These are phyloP conservation scores for Whalleya microplaca DNA, from an alignment of 2,329 filamentous ascomycete genomes.

Conservation along the genomic window DNA sequence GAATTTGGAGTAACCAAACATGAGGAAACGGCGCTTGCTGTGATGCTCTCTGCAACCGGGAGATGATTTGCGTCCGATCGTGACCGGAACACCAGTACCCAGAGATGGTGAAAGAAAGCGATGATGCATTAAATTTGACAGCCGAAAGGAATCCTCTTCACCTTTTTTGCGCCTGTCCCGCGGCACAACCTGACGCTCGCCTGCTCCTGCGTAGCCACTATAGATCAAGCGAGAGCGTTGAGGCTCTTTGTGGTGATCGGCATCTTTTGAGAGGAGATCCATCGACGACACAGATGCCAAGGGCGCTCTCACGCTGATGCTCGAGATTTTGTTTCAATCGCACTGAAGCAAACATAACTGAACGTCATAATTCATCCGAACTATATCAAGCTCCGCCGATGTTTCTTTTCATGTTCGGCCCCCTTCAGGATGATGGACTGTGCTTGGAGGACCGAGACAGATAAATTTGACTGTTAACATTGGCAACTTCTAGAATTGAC, in stretches of 20 bases:
- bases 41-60: conserved; percentile 11
- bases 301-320: conserved; percentile 4
- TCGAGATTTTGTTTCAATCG: conserved; percentile 14
- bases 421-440: conserved; percentile 8
- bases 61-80: conserved; percentile 13
- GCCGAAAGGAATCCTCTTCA: not conserved
- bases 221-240: not conserved
- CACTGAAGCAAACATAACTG: not conserved
- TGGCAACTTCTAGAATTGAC: conserved; percentile 21
- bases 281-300: conserved; percentile 2
- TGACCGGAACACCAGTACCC: not conserved
- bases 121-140: not conserved
- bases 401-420: conserved; percentile 23
- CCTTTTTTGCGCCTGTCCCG: not conserved
- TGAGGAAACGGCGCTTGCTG: conserved; percentile 15
- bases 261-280: conserved; percentile 3
- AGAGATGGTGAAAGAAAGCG: conserved; percentile 1
- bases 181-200: not conserved
- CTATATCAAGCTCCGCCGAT: conserved; percentile 7
- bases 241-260: not conserved
- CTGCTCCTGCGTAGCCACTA: not conserved
- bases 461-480: not conserved
- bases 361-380: conserved; percentile 23
- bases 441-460: conserved; percentile 7
- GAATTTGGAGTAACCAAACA: conserved; percentile 10